phyloP scores from a whole-genome alignment of 2,329 filamentous ascomycete genomes.

The Monosporascus sp. region DNA sequence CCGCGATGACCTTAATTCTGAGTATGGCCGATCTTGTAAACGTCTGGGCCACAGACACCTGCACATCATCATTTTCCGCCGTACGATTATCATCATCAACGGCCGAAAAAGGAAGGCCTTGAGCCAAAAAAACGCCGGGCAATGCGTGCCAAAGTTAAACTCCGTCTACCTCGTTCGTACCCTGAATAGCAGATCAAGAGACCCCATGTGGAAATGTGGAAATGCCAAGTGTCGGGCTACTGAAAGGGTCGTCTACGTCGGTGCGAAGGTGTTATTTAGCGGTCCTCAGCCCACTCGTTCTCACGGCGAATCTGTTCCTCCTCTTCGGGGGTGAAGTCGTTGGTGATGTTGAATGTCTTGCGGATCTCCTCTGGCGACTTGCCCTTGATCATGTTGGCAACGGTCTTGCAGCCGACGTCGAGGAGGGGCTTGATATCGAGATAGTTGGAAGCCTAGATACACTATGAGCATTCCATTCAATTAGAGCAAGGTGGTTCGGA shows the following conservation, averaged over 20 bases:
- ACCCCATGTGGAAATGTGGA: no score
- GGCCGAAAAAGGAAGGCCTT: no score
- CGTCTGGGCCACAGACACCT: no score
- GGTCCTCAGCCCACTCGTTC: conserved; percentile 88
- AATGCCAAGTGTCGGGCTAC: no score
- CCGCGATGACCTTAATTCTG: background rate
- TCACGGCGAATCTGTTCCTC: conserved; percentile 94
- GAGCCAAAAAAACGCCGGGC: no score
- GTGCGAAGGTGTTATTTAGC: conserved; percentile 36
- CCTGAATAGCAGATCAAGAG: no score
- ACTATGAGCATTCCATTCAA: conserved; percentile 17
- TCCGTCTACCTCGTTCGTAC: no score
- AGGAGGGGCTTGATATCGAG: conserved; percentile 97
- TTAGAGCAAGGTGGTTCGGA: background rate
- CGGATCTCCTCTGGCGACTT: conserved; percentile 99
- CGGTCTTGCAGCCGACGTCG: conserved; percentile 98
- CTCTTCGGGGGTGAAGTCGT: conserved; percentile 98
- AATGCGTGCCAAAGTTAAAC: no score
- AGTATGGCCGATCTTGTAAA: background rate
- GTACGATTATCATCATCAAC: no score
- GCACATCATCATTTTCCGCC: no score
- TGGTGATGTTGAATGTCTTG: conserved; percentile 99
- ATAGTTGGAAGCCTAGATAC: conserved; percentile 81
- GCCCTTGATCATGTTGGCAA: conserved; percentile 99
- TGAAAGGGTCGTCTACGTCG: background rate